Evolutionary conservation across 805 yeast genomes (phyloP).

Genomic region (Kodamaea lidongshanica): DNA sequence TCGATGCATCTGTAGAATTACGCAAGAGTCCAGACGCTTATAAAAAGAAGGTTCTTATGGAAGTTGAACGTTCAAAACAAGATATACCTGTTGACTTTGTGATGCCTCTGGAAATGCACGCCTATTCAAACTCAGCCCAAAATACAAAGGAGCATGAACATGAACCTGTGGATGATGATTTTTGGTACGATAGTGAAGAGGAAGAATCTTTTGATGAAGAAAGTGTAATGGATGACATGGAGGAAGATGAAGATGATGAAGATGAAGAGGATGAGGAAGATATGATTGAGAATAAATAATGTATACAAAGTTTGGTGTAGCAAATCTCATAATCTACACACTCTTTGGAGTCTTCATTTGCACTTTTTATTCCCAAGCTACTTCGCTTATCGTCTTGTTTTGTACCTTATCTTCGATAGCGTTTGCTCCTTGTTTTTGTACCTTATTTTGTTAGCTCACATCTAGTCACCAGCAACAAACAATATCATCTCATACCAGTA

Average conservation of each 20-base stretch:
- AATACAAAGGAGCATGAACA: conserved; percentile 39
- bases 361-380: too few relatives aligned
- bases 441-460: too few relatives aligned
- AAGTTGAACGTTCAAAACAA: conserved; percentile 74
- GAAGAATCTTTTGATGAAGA: conserved; percentile 42
- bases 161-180: conserved; percentile 70
- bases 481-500: too few relatives aligned
- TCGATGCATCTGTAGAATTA: conserved; percentile 91
- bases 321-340: neutral
- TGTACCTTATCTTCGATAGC: too few relatives aligned
- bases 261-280: conserved; percentile 55
- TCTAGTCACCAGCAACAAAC: too few relatives aligned
- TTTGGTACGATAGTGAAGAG: conserved; percentile 66
- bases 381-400: too few relatives aligned
- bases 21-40: conserved; percentile 75
- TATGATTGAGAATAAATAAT: conserved; percentile 10
- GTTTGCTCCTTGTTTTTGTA: too few relatives aligned
- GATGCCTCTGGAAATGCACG: conserved; percentile 62
- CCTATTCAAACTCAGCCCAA: conserved; percentile 29
- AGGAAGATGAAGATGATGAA: conserved; percentile 49
- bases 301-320: neutral
- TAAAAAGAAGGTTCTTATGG: conserved; percentile 66
- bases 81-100: conserved; percentile 84
- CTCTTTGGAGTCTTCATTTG: neutral
- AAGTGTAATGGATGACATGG: conserved; percentile 42